Percentiles rank a stretch among this genome's conserved stretches.
Evolutionary conservation across 2,329 filamentous ascomycete genomes (phyloP).

Genomic region (Coniochaeta hoffmannii): DNA sequence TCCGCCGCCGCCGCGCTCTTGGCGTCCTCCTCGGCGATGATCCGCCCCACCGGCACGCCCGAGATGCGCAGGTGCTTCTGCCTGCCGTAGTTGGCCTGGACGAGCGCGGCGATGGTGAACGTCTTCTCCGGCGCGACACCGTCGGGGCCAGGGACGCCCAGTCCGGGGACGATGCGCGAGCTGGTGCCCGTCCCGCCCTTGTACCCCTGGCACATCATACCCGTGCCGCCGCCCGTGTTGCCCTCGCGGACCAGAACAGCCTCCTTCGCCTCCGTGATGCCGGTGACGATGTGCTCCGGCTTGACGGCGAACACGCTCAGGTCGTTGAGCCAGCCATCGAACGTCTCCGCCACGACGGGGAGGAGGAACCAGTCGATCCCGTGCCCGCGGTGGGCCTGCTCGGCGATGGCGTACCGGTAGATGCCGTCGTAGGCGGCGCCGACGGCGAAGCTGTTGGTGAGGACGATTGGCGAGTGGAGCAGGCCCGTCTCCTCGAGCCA

Average conservation of each 20-base stretch:
- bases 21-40: slow-evolving; percentile 39
- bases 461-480: slow-evolving; percentile 49
- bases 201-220: slow-evolving; percentile 59
- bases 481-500: slow-evolving; percentile 57
- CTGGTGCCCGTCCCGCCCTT: slow-evolving; percentile 61
- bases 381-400: slow-evolving; percentile 32
- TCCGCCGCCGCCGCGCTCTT: slow-evolving; percentile 14
- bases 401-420: slow-evolving; percentile 44
- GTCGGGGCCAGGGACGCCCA: slow-evolving; percentile 22
- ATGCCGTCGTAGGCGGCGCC: slow-evolving; percentile 53
- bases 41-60: slow-evolving; percentile 53
- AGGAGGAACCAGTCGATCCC: slow-evolving; percentile 45
- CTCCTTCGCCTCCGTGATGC: slow-evolving; percentile 42
- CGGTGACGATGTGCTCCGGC: slow-evolving; percentile 43
- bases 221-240: slow-evolving; percentile 58
- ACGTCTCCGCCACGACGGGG: slow-evolving; percentile 56
- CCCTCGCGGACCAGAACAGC: slow-evolving; percentile 49
- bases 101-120: slow-evolving; percentile 54
- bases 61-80: slow-evolving; percentile 48
- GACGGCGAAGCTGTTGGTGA: slow-evolving; percentile 52
- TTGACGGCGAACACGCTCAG: slow-evolving; percentile 46
- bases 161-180: slow-evolving; percentile 46
- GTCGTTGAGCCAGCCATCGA: slow-evolving; percentile 55
- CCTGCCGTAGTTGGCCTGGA: slow-evolving; percentile 59
- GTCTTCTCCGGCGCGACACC: slow-evolving; percentile 21